Conservation (phyloP, 2,329 filamentous ascomycete species). For the Exophiala mesophila region DNA sequence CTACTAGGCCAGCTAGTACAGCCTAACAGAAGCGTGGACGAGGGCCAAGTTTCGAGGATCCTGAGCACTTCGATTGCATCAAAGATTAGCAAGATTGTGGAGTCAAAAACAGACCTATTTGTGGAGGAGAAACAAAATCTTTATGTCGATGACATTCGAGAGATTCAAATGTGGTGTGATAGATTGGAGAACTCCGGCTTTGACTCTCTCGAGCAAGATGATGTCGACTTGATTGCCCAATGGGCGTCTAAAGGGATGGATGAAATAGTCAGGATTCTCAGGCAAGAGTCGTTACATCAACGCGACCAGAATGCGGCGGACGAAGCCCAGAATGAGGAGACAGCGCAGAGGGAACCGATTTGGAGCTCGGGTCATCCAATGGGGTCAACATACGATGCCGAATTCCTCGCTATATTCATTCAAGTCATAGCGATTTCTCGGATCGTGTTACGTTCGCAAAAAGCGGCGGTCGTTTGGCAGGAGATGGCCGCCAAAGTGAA, state of each 20-base stretch:
- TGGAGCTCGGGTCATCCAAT: slow-evolving; percentile 36
- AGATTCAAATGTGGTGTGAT: slow-evolving; percentile 63
- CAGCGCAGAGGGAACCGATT: slow-evolving; percentile 61
- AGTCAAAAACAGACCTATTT: slow-evolving; percentile 62
- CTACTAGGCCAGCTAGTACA: slow-evolving; percentile 16
- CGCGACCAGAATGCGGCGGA: no score
- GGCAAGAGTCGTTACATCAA: no score
- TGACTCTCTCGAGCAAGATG: not conserved
- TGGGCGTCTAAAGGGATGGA: slow-evolving; percentile 53
- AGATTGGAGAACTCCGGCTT: slow-evolving; percentile 38
- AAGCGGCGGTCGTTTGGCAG: not conserved
- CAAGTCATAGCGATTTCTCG: slow-evolving; percentile 37
- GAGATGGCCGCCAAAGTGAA: slow-evolving; percentile 25
- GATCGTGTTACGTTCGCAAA: slow-evolving; percentile 28
- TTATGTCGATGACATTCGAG: slow-evolving; percentile 77
- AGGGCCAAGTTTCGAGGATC: slow-evolving; percentile 40
- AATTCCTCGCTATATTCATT: slow-evolving; percentile 53
- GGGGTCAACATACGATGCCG: slow-evolving; percentile 66
- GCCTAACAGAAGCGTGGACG: slow-evolving; percentile 31
- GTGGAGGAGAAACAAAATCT: slow-evolving; percentile 88
- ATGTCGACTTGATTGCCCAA: slow-evolving; percentile 16
- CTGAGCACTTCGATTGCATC: slow-evolving; percentile 10
- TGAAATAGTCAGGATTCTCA: slow-evolving; percentile 1
- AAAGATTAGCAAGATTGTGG: slow-evolving; percentile 9
- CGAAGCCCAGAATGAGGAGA: no score